Evolutionary conservation across 495 filamentous ascomycete species (phyloP).

Genomic region (Penicillium paxilli): DNA sequence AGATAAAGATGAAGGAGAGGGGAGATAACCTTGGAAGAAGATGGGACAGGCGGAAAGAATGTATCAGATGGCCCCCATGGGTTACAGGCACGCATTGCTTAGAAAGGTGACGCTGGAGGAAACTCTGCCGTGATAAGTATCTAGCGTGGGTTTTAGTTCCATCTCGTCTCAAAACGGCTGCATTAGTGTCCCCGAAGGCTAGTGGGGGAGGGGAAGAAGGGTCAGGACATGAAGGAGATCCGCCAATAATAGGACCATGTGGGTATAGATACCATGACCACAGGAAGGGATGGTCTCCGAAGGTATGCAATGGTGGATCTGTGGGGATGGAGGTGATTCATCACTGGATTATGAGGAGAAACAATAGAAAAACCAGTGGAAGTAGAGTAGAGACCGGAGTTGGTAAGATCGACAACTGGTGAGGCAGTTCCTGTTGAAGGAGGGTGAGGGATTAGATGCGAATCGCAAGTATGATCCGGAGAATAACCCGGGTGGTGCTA

Average conservation of each 20-base stretch:
- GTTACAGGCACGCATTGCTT: slow-evolving; percentile 20
- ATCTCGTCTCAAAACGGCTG: background rate
- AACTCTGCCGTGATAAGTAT: background rate
- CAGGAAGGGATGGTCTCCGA: slow-evolving; percentile 11
- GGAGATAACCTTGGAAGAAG: no score
- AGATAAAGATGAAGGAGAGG: no score
- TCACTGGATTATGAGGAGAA: background rate
- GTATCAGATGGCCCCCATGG: slow-evolving; percentile 41
- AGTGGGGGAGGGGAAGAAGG: slow-evolving; percentile 1
- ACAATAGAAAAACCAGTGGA: background rate
- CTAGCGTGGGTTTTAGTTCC: slow-evolving; percentile 4
- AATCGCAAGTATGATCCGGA: slow-evolving; percentile 16
- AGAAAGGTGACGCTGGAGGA: background rate
- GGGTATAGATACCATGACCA: slow-evolving; percentile 6
- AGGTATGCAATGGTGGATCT: slow-evolving; percentile 15
- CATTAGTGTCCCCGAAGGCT: slow-evolving; percentile 14
- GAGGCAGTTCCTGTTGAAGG: background rate
- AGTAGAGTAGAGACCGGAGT: slow-evolving; percentile 7
- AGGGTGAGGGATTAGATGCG: background rate
- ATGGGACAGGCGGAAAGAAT: slow-evolving; percentile 28
- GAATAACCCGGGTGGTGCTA: slow-evolving; percentile 1
- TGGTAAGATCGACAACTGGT: slow-evolving; percentile 16
- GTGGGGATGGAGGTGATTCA: background rate
- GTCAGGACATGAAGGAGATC: slow-evolving; percentile 10
- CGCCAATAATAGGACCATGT: slow-evolving; percentile 25